Evolutionary conservation across 495 filamentous ascomycete species (phyloP), one percentile per base, ranked within the genome.

Genomic region (Penicillium paradoxum): DNA sequence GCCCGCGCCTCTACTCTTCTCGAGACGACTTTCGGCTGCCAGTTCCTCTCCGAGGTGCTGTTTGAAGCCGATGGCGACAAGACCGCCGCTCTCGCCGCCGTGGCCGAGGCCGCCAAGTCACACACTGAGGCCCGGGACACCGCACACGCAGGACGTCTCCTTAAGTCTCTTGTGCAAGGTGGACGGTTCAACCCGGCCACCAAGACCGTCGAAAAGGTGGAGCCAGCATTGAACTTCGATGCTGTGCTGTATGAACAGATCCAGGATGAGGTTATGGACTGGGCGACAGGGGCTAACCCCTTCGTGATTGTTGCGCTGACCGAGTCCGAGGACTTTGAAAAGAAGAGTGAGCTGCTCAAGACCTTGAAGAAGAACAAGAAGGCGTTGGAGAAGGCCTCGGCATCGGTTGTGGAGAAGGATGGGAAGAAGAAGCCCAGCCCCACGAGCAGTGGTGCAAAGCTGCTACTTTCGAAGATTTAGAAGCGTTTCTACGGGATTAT

Each of bases 131-230:
- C 73, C 8, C 64, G 72, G 39, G 77, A 80, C 47, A 78, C 79
- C 0, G 73, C 89, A 2, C 78, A 81, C 50, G 85, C 84, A 2
- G 88, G 89, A n/a, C 83, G 88, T 44, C 87, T 96, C 84, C 79
- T 96, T 54, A 97, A 95, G 71, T 85, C 85, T 0, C 79, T 99
- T 1, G 87, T 96, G 22, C 81, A 86, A 29, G 92, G 93, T 18
- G 93, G 95, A 9, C 82, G 79, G 21, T 98, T 86, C 66, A 90
- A 96, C 70, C 75, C 74, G 19, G 78, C 74, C 30, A 75, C 77
- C 3, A 89, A 87, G 67, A 79, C 76, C 42, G 71, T 95, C 39
- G 81, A 83, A 60, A 80, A 82, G 51, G 76, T 85, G 15, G 78
- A 87, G n/a, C 89, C 90, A 7, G 73, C 84, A n/a, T 76, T 96